phyloP scores from a whole-genome alignment of 495 filamentous ascomycete genomes.

The Penicillium psychrofluorescens region DNA sequence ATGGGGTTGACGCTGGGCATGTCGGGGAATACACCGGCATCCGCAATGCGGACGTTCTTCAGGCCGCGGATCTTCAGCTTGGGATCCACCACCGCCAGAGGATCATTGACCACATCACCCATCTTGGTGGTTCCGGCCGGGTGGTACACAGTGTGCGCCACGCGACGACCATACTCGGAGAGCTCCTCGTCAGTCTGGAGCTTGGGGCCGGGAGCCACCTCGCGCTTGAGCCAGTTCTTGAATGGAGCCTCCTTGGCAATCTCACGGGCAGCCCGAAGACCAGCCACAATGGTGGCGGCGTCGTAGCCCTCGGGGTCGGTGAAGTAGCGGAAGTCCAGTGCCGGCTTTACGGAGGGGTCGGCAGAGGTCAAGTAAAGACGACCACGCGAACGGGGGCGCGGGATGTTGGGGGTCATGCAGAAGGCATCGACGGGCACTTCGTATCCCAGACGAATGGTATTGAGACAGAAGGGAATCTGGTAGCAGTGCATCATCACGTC shows the following conservation, averaged over 20 bases:
- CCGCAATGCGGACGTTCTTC: conserved; percentile 54
- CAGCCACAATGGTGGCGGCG: conserved; percentile 72
- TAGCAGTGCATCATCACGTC: conserved; percentile 93
- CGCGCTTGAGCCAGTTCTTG: conserved; percentile 69
- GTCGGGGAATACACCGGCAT: conserved; percentile 62
- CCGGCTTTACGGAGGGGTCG: conserved; percentile 67
- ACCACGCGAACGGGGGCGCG: conserved; percentile 68
- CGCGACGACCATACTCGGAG: conserved; percentile 64
- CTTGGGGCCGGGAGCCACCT: conserved; percentile 68
- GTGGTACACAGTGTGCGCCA: conserved; percentile 81
- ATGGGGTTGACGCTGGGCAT: conserved; percentile 63
- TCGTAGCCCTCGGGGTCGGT: conserved; percentile 80
- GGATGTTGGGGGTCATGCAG: conserved; percentile 90
- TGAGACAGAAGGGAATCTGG: conserved; percentile 75
- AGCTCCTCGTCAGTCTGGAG: conserved; percentile 64
- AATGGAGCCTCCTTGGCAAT: conserved; percentile 66
- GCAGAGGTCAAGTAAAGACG: conserved; percentile 63
- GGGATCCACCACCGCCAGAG: conserved; percentile 58
- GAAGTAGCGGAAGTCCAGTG: conserved; percentile 84
- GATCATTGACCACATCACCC: conserved; percentile 59
- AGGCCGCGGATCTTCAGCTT: conserved; percentile 49
- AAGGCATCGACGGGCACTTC: conserved; percentile 68
- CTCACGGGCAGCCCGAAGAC: conserved; percentile 62
- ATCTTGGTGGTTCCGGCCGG: conserved; percentile 84
- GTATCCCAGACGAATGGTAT: conserved; percentile 67